These are phyloP conservation scores for Colletotrichum abscissum DNA, from an alignment of 2,329 filamentous ascomycete species.

Conservation along the genomic window DNA sequence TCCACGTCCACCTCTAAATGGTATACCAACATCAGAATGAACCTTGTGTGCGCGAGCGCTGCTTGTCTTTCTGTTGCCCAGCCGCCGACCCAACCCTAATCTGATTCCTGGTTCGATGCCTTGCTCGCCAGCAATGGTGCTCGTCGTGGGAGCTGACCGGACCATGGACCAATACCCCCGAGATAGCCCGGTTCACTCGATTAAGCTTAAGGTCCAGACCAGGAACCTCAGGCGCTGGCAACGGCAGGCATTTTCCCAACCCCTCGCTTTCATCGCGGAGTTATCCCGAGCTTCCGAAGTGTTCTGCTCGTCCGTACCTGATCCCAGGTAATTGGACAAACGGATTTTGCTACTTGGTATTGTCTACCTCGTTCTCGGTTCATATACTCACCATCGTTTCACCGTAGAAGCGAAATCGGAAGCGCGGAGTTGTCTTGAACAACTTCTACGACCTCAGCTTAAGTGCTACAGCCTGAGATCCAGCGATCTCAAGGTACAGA, in stretches of 20 bases:
- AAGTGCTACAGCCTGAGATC: too few species aligned
- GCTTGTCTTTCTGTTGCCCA: background rate
- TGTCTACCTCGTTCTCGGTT: background rate
- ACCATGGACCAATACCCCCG: background rate
- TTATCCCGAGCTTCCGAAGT: background rate
- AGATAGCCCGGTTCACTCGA: background rate
- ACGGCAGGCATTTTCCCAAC: background rate
- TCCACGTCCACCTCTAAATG: background rate
- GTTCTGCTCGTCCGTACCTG: background rate
- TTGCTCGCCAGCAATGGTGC: background rate
- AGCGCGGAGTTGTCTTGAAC: background rate
- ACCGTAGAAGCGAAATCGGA: background rate
- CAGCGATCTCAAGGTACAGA: too few species aligned
- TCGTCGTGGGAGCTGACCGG: background rate
- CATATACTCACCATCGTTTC: background rate
- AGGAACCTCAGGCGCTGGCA: too few species aligned
- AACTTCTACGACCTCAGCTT: background rate
- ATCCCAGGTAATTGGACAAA: too few species aligned
- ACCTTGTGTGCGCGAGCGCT: background rate
- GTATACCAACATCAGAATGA: background rate
- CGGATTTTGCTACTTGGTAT: background rate
- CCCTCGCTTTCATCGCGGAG: background rate
- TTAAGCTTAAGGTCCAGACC: background rate
- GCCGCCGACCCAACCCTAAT: conserved; percentile 10
- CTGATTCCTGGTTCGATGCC: background rate